Evolutionary conservation across 2,329 filamentous ascomycete species (phyloP).

Genomic region (Ceratocystis lukuohia): DNA sequence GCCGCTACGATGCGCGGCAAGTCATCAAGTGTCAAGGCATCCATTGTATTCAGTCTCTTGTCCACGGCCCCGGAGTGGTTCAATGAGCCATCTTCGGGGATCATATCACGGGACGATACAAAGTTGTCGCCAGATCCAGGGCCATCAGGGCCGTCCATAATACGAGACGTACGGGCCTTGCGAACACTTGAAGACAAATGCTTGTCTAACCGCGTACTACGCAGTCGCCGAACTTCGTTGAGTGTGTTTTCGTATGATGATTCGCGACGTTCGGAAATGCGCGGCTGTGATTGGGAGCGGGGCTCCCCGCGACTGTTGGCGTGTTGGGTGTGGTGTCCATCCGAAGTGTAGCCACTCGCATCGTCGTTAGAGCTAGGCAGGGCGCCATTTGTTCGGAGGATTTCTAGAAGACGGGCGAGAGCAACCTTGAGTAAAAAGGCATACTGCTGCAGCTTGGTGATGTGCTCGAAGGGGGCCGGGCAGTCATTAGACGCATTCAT

Average conservation of each 20-base stretch:
- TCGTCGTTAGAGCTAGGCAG: conserved; percentile 65
- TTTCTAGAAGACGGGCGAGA: conserved; percentile 75
- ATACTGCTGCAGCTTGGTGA: conserved; percentile 86
- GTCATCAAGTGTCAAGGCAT: conserved; percentile 87
- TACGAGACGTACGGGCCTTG: conserved; percentile 76
- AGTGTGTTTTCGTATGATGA: conserved; percentile 90
- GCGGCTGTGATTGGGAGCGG: conserved; percentile 61
- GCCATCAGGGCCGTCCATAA: conserved; percentile 72
- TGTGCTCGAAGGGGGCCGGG: conserved; percentile 47
- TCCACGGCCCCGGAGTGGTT: conserved; percentile 59
- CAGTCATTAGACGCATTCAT: conserved; percentile 42
- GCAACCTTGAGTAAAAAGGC: conserved; percentile 86
- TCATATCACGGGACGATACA: conserved; percentile 37
- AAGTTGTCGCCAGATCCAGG: conserved; percentile 58
- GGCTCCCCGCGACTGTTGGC: conserved; percentile 35
- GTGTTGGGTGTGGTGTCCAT: conserved; percentile 30
- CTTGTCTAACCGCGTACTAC: conserved; percentile 88
- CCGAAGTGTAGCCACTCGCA: conserved; percentile 53
- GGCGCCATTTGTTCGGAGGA: conserved; percentile 69
- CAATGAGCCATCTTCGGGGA: conserved; percentile 63
- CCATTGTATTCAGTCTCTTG: conserved; percentile 76
- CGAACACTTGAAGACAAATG: conserved; percentile 86
- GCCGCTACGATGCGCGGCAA: conserved; percentile 92
- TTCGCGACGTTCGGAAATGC: conserved; percentile 42
- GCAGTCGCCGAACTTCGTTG: conserved; percentile 80